Base-by-base conservation (phyloP, 2,329 filamentous ascomycete species). In the Botrytis paeoniae region DNA sequence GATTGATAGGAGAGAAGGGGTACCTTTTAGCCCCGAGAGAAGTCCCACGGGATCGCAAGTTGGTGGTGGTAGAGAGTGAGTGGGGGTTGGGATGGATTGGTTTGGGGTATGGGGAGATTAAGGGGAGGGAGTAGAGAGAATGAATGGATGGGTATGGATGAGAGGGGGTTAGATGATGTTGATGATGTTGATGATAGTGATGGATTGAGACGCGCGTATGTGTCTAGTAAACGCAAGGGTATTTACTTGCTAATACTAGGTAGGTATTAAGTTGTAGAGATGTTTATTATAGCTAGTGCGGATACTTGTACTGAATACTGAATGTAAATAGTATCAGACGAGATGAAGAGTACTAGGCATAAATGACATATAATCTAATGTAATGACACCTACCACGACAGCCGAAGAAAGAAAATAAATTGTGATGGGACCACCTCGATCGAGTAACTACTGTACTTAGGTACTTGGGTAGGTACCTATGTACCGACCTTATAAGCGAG, bases 301-400 rank as follows among this genome's bases (percentile, higher is more conserved):
- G 9, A 12, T 48, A 54, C 48, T 54, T 39, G 14, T 48, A 29
- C 48, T 54, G 5, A n/a, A 54, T n/a, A 54, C 12, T 4, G 1
- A 0, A 51, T n/a, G 8, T 12, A 25, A n/a, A n/a, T 14, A 51
- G 3, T 14, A n/a, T n/a, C 1, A 51, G 12, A 51, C 0, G 3
- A 51, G 10, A 6, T 5, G 4, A 6, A 51, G 1, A n/a, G 2
- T 14, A 41, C 39, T 16, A 41, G 14, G 14, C n/a, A n/a, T 54
- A 22, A 12, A 48, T 48, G 7, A 45, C 8, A 45, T 9, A 22
- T 22, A 45, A 45, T 9, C 5, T 18, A 45, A 20, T 45, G 37
- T 39, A 39, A 39, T 8, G 37, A 39, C 10, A 39, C 10, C 10
- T 39, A 10, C 35, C 32, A 3, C 32, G 32, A 35, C 4, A 35